These are phyloP conservation scores for Myochromella boudieri DNA, from an alignment of 768 basidiomycete species.

Conservation along the genomic window DNA sequence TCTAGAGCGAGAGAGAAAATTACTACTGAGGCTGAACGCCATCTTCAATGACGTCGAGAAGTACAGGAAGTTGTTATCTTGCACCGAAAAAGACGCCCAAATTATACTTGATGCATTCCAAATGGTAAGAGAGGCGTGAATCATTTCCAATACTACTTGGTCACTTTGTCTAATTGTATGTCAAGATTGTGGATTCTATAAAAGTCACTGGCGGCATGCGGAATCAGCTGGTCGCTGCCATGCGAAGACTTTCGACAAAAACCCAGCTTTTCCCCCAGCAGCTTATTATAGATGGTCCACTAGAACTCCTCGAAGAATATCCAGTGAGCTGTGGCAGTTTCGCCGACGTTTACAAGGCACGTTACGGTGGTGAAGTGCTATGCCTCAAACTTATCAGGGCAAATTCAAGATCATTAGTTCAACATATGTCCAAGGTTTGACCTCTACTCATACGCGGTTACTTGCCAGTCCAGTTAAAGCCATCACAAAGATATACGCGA, in stretches of 20 bases:
- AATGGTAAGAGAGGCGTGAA: no score
- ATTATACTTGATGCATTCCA: constrained; percentile 7
- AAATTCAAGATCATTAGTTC: neutral
- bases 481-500: constrained; percentile 11
- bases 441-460: neutral
- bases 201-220: no score
- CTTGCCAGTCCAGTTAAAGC: neutral
- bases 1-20: no score
- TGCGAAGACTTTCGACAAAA: constrained; percentile 6
- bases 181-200: no score
- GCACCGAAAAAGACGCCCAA: neutral
- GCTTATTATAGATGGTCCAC: constrained; percentile 2
- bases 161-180: no score
- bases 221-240: constrained; percentile 8
- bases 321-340: constrained; percentile 4
- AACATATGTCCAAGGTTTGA: constrained; percentile 7
- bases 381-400: constrained; percentile 13
- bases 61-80: neutral
- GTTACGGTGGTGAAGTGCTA: neutral
- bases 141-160: no score
- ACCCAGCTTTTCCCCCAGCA: constrained; percentile 7
- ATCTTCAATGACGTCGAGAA: neutral
- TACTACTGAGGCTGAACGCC: no score
- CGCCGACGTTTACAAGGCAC: constrained; percentile 10
- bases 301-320: neutral